Evolutionary conservation across 2,329 filamentous ascomycete genomes (phyloP).

Genomic region (Coniochaeta prunicola): DNA sequence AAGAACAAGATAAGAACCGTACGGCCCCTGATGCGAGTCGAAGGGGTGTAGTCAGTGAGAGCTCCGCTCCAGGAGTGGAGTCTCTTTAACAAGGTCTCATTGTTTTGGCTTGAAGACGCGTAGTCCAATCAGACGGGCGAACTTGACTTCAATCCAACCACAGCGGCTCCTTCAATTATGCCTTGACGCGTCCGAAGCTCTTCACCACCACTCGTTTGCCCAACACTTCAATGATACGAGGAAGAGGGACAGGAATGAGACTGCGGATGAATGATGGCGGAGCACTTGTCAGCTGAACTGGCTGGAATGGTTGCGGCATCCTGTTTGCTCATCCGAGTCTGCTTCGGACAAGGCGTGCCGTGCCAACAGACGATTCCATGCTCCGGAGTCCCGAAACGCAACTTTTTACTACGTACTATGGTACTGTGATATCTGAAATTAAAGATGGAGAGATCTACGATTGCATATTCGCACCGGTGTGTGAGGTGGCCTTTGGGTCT

Average conservation of each 20-base stretch:
- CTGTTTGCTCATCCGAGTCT: background rate
- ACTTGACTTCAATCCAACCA: background rate
- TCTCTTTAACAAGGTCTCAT: background rate
- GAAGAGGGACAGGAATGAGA: background rate
- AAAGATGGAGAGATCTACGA: background rate
- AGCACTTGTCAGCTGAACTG: background rate
- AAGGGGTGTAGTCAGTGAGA: background rate
- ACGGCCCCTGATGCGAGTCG: background rate
- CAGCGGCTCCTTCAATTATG: background rate
- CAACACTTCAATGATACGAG: background rate
- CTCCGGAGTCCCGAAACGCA: background rate
- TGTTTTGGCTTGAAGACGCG: conserved; percentile 1
- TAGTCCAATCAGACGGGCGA: background rate
- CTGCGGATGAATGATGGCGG: background rate
- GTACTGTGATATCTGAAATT: no score
- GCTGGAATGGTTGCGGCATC: background rate
- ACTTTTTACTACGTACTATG: no score
- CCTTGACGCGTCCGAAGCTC: background rate
- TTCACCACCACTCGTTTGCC: background rate
- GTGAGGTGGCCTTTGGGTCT: background rate
- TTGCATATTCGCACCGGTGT: background rate
- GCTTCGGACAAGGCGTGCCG: background rate
- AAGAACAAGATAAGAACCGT: background rate
- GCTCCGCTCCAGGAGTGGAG: background rate
- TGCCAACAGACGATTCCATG: background rate